Percentiles rank a stretch among this genome's conserved stretches.
phyloP scores from a whole-genome alignment of 1,284 basidiomycete genomes.

The Afroboletus lepidellus region DNA sequence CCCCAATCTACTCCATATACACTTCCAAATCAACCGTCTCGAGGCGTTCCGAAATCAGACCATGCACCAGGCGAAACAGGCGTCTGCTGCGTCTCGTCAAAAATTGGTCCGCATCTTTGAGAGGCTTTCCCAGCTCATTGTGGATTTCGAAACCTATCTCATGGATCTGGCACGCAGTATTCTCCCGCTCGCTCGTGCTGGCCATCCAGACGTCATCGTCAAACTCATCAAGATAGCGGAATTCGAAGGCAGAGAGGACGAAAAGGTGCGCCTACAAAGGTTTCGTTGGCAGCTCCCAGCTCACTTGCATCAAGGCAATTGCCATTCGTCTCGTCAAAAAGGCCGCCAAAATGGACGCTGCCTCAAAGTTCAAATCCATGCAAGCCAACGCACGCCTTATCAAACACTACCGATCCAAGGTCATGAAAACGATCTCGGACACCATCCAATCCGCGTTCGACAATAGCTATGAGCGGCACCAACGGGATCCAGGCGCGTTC shows the following conservation, averaged over 20 bases:
- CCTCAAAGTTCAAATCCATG: constrained; percentile 88
- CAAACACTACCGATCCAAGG: constrained; percentile 94
- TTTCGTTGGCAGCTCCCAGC: neutral
- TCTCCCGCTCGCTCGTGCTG: constrained; percentile 78
- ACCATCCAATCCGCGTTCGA: constrained; percentile 79
- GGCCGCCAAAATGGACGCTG: constrained; percentile 83
- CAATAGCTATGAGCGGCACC: constrained; percentile 61
- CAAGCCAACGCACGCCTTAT: constrained; percentile 92
- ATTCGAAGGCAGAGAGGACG: constrained; percentile 89
- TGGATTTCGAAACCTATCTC: constrained; percentile 87
- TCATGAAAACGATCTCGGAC: constrained; percentile 78
- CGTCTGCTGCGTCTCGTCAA: constrained; percentile 64
- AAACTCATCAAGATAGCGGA: constrained; percentile 93
- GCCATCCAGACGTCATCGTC: constrained; percentile 83
- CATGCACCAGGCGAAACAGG: constrained; percentile 87
- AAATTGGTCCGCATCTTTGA: constrained; percentile 84
- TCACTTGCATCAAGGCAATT: constrained; percentile 30
- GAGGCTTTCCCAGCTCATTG: constrained; percentile 79
- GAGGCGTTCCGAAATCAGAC: constrained; percentile 94
- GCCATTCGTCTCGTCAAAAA: constrained; percentile 94
- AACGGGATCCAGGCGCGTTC: constrained; percentile 69
- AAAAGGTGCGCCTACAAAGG: constrained; percentile 64
- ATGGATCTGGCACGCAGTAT: constrained; percentile 76
- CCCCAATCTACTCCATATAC: constrained; percentile 85
- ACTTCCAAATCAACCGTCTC: constrained; percentile 87